Base-by-base conservation (phyloP, 805 yeast species). In the Lipomyces yamanashiensis region DNA sequence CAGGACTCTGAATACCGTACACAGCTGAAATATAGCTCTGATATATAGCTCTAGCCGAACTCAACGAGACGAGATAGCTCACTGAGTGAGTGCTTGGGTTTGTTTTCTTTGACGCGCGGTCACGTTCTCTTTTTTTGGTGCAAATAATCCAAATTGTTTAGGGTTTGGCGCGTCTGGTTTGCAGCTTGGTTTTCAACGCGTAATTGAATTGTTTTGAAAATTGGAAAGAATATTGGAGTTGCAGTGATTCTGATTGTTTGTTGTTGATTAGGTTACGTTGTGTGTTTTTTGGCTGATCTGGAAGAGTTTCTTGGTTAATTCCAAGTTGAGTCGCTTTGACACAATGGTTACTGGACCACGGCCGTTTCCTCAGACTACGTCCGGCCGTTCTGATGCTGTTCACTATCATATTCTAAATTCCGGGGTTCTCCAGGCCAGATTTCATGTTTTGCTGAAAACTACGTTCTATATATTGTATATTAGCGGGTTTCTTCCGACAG, bases 371-470 rank as follows among this genome's bases (percentile, higher is more conserved):
- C 61, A 49, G 33, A 44, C 62, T 13, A 41, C 66, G 6, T 52
- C 66, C 7, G 60, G 61, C 37, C 52, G 71, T 15, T 53, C 69
- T 21, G 71, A 66, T 23, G 54, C 71, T 15, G 48, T 64, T 7
- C 70, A 69, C 41, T 70, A 70, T 48, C 72, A 70, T 59, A 49
- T 50, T 7, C 23, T 70, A 2, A 58, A 61, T 28, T 40, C 69
- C 2, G 61, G 61, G 7, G 40, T 70, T 17, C 41, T 67, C 19
- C 73, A 70, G 58, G 33, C 63, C 19, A 58, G 72, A 41, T 70
- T 70, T 43, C 67, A 57, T 2, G 49, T 63, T 19, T 50, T 70
- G 40, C 21, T 53, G 10, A 52, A 49, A 28, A 40, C 71, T 33
- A 61, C 65, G 23, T 51, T 58, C n/a, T 17, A 67, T 15, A 17